Percentiles rank a stretch among this genome's conserved stretches.
Conservation (phyloP, 2,329 filamentous ascomycete genomes). For the Paecilomyces niveus region DNA sequence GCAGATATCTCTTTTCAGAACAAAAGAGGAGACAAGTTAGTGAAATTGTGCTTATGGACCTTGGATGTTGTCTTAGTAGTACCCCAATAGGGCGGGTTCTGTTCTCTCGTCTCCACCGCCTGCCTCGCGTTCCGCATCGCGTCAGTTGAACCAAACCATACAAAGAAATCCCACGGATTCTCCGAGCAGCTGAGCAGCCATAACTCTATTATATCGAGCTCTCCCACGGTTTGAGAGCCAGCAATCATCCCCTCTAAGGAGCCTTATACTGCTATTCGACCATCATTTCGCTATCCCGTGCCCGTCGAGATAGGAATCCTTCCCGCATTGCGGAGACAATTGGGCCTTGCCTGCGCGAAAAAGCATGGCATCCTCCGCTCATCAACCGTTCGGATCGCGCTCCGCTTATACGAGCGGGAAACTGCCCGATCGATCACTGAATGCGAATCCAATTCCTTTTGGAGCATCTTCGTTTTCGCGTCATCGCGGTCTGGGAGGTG, state of each 20-base stretch:
- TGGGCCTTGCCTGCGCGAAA: conserved; percentile 1
- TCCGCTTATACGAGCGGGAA: conserved; percentile 48
- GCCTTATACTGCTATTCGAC: background rate
- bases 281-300: background rate
- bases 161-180: background rate
- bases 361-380: conserved; percentile 47
- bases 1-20: background rate
- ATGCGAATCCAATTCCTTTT: conserved; percentile 36
- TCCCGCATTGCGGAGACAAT: background rate
- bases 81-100: background rate
- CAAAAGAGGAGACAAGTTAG: background rate
- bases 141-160: background rate
- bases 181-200: background rate
- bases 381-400: conserved; percentile 50
- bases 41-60: background rate
- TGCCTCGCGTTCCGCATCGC: background rate
- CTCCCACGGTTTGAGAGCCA: background rate
- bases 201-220: background rate
- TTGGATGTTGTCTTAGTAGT: background rate
- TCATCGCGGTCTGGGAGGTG: conserved; percentile 24
- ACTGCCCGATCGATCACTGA: conserved; percentile 43
- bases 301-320: background rate
- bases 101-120: background rate
- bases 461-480: conserved; percentile 38
- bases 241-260: background rate